Base-by-base conservation (phyloP, 768 basidiomycete species). In the Gloeopeniophorella convolvens region DNA sequence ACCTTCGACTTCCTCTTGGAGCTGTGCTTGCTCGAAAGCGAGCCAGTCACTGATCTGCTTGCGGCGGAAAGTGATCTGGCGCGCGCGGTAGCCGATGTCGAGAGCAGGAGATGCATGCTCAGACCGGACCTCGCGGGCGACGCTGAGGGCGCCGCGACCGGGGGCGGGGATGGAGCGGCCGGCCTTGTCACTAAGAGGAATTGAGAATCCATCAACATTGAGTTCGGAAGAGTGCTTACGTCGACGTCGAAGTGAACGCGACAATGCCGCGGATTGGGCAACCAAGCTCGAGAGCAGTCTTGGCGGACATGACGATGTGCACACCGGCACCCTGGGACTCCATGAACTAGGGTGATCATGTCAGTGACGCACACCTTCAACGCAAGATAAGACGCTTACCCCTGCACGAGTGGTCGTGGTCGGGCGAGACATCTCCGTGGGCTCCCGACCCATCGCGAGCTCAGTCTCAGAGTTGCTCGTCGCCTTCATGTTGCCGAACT, bases 401-500 rank as follows among this genome's bases (percentile, higher is more conserved):
- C 96, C 96, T 62, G 93, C 79, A 65, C 96, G 90, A 57, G 95
- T 98, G 9, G 86, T 89, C 1, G 95, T 97, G 9, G 95, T 87
- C 13, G 96, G 96, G 50, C 96, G 86, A 39, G 96, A 99, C 88
- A 98, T 94, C 68, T 99, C 96, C 32, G 89, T 92, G 5, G 96
- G 94, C 68, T 99, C 96, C 59, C 96, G 93, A 54, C 96, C 96
- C 88, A 96, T 96, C 3, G 94, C 95, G 63, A 97, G 89, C 67
- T 99, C 96, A 26, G 90, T 90, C 68, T 93, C 90, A 1, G 94
- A 85, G 63, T 95, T 97, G 70, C 88, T 91, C 5, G 96, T 99
- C 1, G 96, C 96, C 70, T 97, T 96, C 96, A 99, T 99, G 74
- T 98, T 97, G 42, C 93, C 96, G 68, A 99, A 99, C 68, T 99